A percentile compares a stretch with the other conserved stretches of the same genome.
Conservation (phyloP, 2,329 filamentous ascomycete species). For the Talaromyces pinophilus region DNA sequence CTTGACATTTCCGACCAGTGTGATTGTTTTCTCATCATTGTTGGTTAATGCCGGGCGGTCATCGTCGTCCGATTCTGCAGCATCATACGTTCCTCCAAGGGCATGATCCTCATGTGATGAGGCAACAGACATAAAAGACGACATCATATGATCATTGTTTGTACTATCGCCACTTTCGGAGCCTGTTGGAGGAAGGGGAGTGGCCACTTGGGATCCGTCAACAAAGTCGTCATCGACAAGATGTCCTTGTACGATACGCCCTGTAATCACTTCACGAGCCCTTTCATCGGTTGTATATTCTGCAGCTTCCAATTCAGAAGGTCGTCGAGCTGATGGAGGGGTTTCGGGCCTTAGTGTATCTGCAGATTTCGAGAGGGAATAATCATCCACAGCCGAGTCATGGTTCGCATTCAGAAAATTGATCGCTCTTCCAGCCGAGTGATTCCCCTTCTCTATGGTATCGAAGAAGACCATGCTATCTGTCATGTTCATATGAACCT, state of each 20-base stretch:
- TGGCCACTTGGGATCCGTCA: slow-evolving; percentile 62
- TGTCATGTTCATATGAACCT: slow-evolving; percentile 62
- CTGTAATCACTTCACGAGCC: slow-evolving; percentile 86
- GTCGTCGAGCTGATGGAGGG: slow-evolving; percentile 41
- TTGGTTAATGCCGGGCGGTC: slow-evolving; percentile 61
- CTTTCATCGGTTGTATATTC: slow-evolving; percentile 74
- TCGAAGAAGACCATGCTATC: slow-evolving; percentile 77
- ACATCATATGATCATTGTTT: slow-evolving; percentile 82
- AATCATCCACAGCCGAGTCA: slow-evolving; percentile 21
- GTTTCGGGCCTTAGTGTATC: slow-evolving; percentile 41
- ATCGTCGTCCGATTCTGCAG: slow-evolving; percentile 87
- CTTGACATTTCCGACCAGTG: slow-evolving; percentile 91
- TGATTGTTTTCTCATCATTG: slow-evolving; percentile 89
- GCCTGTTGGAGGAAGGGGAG: slow-evolving; percentile 50
- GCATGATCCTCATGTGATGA: slow-evolving; percentile 72
- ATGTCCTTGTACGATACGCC: slow-evolving; percentile 87
- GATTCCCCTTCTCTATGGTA: slow-evolving; percentile 51
- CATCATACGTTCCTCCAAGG: slow-evolving; percentile 82
- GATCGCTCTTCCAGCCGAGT: slow-evolving; percentile 25
- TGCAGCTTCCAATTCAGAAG: slow-evolving; percentile 47
- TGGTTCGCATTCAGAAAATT: slow-evolving; percentile 1
- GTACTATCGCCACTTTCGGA: slow-evolving; percentile 54
- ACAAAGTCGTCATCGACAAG: slow-evolving; percentile 85
- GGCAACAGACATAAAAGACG: slow-evolving; percentile 74
- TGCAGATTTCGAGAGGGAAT: slow-evolving; percentile 27